phyloP scores from a whole-genome alignment of 1,284 basidiomycete species.

The Rhizoctonia solani region DNA sequence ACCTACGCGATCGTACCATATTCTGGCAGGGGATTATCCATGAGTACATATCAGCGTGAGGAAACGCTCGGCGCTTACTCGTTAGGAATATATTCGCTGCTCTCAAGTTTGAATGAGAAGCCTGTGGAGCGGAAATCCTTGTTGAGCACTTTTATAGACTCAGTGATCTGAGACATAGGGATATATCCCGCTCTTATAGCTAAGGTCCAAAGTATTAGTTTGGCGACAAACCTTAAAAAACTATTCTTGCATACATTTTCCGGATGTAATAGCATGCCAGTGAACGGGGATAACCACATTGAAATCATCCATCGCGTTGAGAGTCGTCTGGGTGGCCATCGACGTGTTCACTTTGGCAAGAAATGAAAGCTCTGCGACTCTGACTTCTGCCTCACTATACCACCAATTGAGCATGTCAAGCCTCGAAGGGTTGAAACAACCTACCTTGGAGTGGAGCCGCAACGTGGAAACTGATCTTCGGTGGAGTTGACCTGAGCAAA shows the following conservation, averaged over 20 bases:
- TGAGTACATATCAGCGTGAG: background rate
- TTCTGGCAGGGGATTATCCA: background rate
- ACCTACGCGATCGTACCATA: background rate
- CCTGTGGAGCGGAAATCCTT: background rate
- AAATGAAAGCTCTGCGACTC: conserved; percentile 1
- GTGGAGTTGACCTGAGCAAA: no score
- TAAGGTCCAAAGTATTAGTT: background rate
- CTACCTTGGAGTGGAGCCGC: background rate
- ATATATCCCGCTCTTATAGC: conserved; percentile 5
- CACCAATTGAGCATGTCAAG: background rate
- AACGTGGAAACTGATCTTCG: no score
- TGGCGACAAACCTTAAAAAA: background rate
- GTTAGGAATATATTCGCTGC: background rate
- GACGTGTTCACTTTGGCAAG: no score
- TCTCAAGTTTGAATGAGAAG: background rate
- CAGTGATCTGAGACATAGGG: background rate
- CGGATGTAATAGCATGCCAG: conserved; percentile 18
- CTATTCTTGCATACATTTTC: conserved; percentile 3
- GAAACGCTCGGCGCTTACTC: background rate
- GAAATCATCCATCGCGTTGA: background rate
- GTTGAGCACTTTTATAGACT: conserved; percentile 6
- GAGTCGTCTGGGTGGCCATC: background rate
- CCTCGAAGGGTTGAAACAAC: background rate
- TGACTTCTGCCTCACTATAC: background rate
- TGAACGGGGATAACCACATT: background rate